phyloP scores from a whole-genome alignment of 2,329 filamentous ascomycete genomes.

The Scytalidium sp. region DNA sequence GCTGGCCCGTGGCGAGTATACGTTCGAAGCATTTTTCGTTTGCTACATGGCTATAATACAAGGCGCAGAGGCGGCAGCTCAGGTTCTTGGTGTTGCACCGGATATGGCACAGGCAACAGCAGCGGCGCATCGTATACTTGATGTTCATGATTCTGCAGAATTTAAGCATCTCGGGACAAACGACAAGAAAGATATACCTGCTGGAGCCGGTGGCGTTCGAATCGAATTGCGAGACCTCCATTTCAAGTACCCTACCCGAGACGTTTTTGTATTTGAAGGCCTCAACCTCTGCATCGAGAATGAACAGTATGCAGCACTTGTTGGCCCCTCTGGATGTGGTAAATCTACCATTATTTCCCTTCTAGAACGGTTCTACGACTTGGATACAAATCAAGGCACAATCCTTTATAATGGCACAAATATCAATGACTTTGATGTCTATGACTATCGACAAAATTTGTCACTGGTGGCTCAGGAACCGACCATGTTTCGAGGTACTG shows the following conservation, averaged over 20 bases:
- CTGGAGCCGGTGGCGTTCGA: constrained; percentile 33
- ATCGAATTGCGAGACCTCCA: constrained; percentile 52
- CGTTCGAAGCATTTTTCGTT: constrained; percentile 44
- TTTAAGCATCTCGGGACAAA: constrained; percentile 63
- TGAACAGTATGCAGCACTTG: constrained; percentile 68
- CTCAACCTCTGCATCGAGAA: constrained; percentile 48
- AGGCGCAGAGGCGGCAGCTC: constrained; percentile 44
- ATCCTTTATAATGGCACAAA: constrained; percentile 61
- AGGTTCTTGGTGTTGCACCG: constrained; percentile 64
- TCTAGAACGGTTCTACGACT: constrained; percentile 65
- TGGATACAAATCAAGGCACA: constrained; percentile 53
- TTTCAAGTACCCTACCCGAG: constrained; percentile 57
- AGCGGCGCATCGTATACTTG: constrained; percentile 55
- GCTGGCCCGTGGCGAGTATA: neutral
- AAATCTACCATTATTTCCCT: constrained; percentile 70
- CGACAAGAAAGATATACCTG: constrained; percentile 26
- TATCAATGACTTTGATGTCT: constrained; percentile 54
- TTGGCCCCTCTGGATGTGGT: constrained; percentile 66
- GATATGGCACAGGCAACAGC: constrained; percentile 53
- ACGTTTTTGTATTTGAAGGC: constrained; percentile 51
- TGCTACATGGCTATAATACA: constrained; percentile 46
- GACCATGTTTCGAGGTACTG: constrained; percentile 62
- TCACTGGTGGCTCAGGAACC: constrained; percentile 72
- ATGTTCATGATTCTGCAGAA: constrained; percentile 64
- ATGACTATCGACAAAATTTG: constrained; percentile 60